These are phyloP conservation scores for Euphorbia peplus DNA, from an alignment of 345 rosid genomes.

Conservation along the genomic window DNA sequence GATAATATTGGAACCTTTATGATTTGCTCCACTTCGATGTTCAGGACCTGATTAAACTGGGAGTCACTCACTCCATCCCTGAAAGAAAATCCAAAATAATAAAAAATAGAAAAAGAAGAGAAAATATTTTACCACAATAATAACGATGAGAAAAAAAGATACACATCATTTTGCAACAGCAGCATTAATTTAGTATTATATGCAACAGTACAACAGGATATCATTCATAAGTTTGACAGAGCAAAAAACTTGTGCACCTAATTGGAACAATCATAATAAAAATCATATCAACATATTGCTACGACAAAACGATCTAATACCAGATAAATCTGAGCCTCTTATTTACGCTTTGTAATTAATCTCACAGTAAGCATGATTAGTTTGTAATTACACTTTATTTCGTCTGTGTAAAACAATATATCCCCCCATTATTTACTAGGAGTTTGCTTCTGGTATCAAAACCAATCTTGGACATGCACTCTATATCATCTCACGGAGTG, in stretches of 20 bases:
- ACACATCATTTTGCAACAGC: not conserved
- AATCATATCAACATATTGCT: not conserved
- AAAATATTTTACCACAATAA: not conserved
- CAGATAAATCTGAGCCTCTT: not conserved
- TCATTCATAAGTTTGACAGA: not conserved
- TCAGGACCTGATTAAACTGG: conserved; percentile 83
- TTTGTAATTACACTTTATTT: not conserved
- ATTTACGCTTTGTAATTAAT: not conserved
- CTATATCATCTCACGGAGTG: not conserved
- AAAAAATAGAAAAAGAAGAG: not conserved
- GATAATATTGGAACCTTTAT: conserved; percentile 46
- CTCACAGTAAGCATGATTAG: not conserved
- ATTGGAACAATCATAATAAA: not conserved
- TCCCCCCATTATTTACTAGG: not conserved
- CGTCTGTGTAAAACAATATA: not conserved
- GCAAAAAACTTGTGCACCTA: not conserved
- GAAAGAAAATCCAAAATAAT: conserved; percentile 16
- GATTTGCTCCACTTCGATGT: conserved; percentile 80
- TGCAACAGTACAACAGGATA: not conserved
- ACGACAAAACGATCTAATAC: not conserved
- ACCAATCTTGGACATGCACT: not conserved
- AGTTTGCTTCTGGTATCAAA: not conserved
- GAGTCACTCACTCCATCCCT: conserved; percentile 97
- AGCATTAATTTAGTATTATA: not conserved
- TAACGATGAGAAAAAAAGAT: not conserved